Base-by-base conservation (phyloP, 169 alveolate species). In the Theileria parva region DNA sequence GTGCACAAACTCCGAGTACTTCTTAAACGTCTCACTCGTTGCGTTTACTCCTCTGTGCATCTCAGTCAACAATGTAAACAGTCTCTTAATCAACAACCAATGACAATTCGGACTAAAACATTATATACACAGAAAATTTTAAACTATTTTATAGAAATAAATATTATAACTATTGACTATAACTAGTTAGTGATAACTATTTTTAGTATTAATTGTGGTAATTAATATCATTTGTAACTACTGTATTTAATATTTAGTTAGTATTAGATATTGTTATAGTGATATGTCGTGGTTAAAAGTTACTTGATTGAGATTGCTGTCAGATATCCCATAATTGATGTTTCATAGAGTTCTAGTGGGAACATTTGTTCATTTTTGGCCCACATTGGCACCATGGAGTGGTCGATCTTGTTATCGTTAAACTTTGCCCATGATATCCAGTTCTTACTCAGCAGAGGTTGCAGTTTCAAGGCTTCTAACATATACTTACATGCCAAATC, bases 401-500 rank as follows among this genome's bases (percentile, higher is more conserved):
- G 89, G 64, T 83, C 89, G 25, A 83, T 83, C 44, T 79, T 72
- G 27, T 83, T 83, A 63, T 85, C 91, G 67, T 78, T 85, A 66
- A 81, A 81, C 75, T 86, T 81, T 17, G 94, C 94, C 94, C 94
- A 89, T 3, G 88, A 51, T 28, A 88, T 73, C 94, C 94, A 89
- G 57, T 85, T 88, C 39, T 90, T 88, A 32, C 92, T 72, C 66
- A 84, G 30, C 48, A 88, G 71, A 25, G 94, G 94, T 44, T 89
- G 88, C 13, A 89, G 81, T 59, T 89, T 89, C 17, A 89, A 60
- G 8, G 94, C 81, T 25, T 87, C 89, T 37, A 89, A 74, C 79
- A 89, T 74, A 21, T 61, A 73, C 32, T 63, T 89, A 65, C 61
- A 51, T n/a, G 86, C 78, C 65, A 70, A 25, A 44, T 77, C 93